Percentiles rank a stretch among this genome's conserved stretches.
Conservation (phyloP, 306 rosid genomes). For the Gastrolobium villosum region DNA sequence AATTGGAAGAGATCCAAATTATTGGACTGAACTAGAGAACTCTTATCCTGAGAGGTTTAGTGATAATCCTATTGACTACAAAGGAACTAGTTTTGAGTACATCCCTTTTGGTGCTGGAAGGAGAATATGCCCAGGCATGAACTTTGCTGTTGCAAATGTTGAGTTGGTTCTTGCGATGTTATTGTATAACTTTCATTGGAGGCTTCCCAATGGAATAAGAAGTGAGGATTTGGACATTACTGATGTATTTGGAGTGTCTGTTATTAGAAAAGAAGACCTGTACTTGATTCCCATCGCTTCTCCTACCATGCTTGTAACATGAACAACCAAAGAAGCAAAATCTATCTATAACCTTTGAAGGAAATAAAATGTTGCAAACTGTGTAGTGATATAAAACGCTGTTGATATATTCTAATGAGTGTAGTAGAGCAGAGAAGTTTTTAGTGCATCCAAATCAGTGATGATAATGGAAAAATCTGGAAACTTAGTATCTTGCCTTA, state of each 20-base stretch:
- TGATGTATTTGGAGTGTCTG: neutral
- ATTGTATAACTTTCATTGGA: conserved; percentile 32
- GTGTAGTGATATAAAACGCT: too few relatives aligned
- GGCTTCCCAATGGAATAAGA: neutral
- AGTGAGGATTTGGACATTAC: neutral
- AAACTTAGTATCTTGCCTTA: too few relatives aligned
- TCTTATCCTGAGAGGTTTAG: neutral
- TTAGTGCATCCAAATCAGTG: too few relatives aligned
- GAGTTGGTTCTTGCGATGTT: conserved; percentile 7
- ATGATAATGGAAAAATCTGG: too few relatives aligned
- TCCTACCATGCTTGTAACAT: neutral
- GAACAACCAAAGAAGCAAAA: too few relatives aligned
- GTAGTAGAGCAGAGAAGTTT: too few relatives aligned
- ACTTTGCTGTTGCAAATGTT: neutral
- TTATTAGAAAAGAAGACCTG: neutral
- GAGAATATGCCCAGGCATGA: conserved; percentile 2
- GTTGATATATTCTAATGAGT: too few relatives aligned
- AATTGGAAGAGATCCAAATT: too few relatives aligned
- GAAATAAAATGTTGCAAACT: too few relatives aligned
- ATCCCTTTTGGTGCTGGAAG: neutral
- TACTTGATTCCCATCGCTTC: neutral
- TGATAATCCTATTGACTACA: neutral
- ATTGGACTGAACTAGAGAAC: neutral
- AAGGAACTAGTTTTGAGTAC: neutral
- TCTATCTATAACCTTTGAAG: too few relatives aligned